Evolutionary conservation across 1,284 basidiomycete species (phyloP), one percentile per base, ranked within the genome.

Genomic region (Cryptococcus maquisensis): DNA sequence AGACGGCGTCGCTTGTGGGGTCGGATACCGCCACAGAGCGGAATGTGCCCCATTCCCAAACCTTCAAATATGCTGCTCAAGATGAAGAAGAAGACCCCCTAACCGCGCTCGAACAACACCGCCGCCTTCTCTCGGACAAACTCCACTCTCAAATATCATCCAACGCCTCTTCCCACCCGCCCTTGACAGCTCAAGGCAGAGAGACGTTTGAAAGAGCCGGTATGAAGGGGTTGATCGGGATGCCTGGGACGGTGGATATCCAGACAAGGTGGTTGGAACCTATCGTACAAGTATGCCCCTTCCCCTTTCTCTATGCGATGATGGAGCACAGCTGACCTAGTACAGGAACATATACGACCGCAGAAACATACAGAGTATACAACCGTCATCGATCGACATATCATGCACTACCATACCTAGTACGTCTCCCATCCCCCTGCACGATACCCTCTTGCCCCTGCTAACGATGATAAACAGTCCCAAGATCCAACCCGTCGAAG

Each of bases 351-450:
- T 23, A 67, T 74, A 46, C 55, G 49, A 21, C 61, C 57, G 6
- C 54, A 58, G 21, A 67, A 69, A 45, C 62, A 68, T 45, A 69
- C 62, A 16, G 64, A 66, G 26, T 69, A 70, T 53, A 51, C 46
- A 21, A 63, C 60, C 13, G 55, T 71, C 28, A 66, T 75, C 52
- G 54, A 64, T 21, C 60, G 68, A 23, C 64, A 70, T 28, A 60
- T 71, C 28, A 68, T 74, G 57, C 61, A 61, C 38, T 64, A 71
- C 49, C 73, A 75, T 57, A 62, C 72, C 41, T 67, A 67, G 72
- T 71, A 41, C 47, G 72, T 66, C 23, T 15, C 20, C 36, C 10
- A 6, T 3, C 3, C n/a, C 36, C 54, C 15, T 24, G 21, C 43
- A n/a, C n/a, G n/a, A n/a, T 9, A 21, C 45, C 4, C 49, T 24